These are phyloP conservation scores for Hypoxylon intermedium DNA, from an alignment of 495 filamentous ascomycete species.

Conservation along the genomic window DNA sequence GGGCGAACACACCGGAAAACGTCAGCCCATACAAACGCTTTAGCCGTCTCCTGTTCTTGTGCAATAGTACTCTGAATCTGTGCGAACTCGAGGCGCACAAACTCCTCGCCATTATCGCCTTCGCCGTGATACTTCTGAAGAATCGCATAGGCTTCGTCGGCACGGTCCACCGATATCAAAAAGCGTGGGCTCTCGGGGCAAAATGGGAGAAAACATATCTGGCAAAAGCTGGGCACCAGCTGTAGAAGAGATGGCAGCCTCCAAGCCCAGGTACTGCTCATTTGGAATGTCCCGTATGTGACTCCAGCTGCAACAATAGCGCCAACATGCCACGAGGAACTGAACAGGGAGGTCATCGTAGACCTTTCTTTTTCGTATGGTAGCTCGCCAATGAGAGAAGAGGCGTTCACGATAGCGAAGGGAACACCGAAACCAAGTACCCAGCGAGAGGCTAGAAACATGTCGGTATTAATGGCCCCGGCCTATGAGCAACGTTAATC, in stretches of 20 bases:
- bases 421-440: conserved; percentile 68
- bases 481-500: conserved; percentile 26
- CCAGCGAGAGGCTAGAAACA: conserved; percentile 66
- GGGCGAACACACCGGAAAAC: conserved; percentile 46
- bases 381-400: conserved; percentile 66
- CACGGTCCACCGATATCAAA: conserved; percentile 53
- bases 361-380: conserved; percentile 64
- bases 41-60: conserved; percentile 56
- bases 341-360: conserved; percentile 68
- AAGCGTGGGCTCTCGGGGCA: conserved; percentile 61
- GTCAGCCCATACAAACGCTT: conserved; percentile 58
- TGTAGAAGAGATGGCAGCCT: conserved; percentile 64
- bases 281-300: conserved; percentile 62
- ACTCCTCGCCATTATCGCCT: conserved; percentile 57
- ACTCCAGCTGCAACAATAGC: conserved; percentile 62
- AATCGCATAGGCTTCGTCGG: conserved; percentile 61
- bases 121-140: conserved; percentile 65
- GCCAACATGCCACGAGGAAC: conserved; percentile 65
- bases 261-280: conserved; percentile 65
- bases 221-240: conserved; percentile 56
- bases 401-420: conserved; percentile 66
- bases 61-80: conserved; percentile 63
- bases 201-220: conserved; percentile 57
- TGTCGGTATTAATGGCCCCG: conserved; percentile 45
- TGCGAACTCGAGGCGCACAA: conserved; percentile 60